phyloP scores from a whole-genome alignment of 768 basidiomycete genomes.

The Dioszegia aurantiaca region DNA sequence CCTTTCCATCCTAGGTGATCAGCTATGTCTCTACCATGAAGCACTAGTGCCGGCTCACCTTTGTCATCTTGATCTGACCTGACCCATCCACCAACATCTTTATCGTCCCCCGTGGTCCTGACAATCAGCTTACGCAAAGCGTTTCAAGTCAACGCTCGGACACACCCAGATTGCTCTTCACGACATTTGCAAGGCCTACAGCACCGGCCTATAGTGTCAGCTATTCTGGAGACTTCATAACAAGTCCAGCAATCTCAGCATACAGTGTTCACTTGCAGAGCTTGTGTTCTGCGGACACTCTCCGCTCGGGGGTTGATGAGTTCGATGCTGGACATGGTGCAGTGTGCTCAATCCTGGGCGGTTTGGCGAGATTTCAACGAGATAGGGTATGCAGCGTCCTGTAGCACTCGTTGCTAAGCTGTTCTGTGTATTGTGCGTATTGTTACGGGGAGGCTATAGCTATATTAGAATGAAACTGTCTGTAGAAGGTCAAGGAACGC shows the following conservation, averaged over 20 bases:
- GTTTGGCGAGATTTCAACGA: not conserved
- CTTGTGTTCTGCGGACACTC: slow-evolving; percentile 82
- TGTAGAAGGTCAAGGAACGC: too few relatives aligned
- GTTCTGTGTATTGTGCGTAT: too few relatives aligned
- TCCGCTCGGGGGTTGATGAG: slow-evolving; percentile 96
- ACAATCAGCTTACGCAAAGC: slow-evolving; percentile 7
- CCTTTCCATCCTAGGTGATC: slow-evolving; percentile 74
- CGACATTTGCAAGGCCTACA: slow-evolving; percentile 94
- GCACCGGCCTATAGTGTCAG: slow-evolving; percentile 72
- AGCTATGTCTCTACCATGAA: not conserved
- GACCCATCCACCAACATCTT: slow-evolving; percentile 99
- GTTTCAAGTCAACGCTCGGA: not conserved
- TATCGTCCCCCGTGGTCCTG: slow-evolving; percentile 92
- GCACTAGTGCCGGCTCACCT: slow-evolving; percentile 53
- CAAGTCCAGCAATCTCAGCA: slow-evolving; percentile 7
- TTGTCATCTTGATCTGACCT: slow-evolving; percentile 98
- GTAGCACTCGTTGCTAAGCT: too few relatives aligned
- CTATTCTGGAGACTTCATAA: slow-evolving; percentile 9
- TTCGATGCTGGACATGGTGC: slow-evolving; percentile 59
- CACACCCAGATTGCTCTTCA: slow-evolving; percentile 91
- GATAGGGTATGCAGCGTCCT: too few relatives aligned
- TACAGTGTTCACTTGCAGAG: slow-evolving; percentile 70
- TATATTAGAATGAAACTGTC: too few relatives aligned
- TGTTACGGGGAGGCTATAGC: too few relatives aligned
- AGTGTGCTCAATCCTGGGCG: not conserved